Conservation (phyloP, 306 rosid species). For the Lotus japonicus region DNA sequence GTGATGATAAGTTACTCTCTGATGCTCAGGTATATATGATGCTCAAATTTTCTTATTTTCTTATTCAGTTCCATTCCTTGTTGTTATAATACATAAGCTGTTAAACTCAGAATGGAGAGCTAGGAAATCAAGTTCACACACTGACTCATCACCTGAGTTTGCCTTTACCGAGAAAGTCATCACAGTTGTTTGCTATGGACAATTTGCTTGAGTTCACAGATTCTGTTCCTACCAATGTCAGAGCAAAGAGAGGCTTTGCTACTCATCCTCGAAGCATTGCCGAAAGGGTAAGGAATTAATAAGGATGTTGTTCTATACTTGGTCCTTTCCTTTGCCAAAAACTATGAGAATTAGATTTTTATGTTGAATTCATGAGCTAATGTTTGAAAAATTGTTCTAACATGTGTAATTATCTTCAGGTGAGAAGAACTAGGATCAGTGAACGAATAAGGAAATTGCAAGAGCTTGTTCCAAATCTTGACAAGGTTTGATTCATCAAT, state of each 20-base stretch:
- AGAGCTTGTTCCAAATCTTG: constrained; percentile 94
- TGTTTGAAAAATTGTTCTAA: not conserved
- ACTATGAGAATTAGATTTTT: not conserved
- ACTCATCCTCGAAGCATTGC: constrained; percentile 99
- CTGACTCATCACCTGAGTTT: constrained; percentile 72
- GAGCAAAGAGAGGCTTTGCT: constrained; percentile 97
- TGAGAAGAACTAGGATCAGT: constrained; percentile 88
- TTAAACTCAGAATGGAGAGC: constrained; percentile 45
- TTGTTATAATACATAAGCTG: not conserved
- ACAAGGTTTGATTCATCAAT: constrained; percentile 49
- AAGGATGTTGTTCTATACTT: not conserved
- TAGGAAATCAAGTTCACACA: constrained; percentile 46
- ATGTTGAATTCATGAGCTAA: not conserved
- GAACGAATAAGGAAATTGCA: constrained; percentile 89
- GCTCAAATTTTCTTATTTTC: not conserved
- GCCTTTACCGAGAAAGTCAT: constrained; percentile 66
- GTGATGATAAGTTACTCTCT: constrained; percentile 33
- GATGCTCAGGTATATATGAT: constrained; percentile 41
- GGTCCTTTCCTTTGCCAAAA: not conserved
- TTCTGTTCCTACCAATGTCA: constrained; percentile 72
- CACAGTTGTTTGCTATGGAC: constrained; percentile 51
- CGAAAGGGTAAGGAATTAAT: constrained; percentile 49
- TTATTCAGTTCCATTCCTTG: not conserved
- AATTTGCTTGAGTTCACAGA: constrained; percentile 71
- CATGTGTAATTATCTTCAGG: constrained; percentile 31